These are phyloP conservation scores for Allium fistulosum DNA, from an alignment of 106 monocot genomes.

Conservation along the genomic window DNA sequence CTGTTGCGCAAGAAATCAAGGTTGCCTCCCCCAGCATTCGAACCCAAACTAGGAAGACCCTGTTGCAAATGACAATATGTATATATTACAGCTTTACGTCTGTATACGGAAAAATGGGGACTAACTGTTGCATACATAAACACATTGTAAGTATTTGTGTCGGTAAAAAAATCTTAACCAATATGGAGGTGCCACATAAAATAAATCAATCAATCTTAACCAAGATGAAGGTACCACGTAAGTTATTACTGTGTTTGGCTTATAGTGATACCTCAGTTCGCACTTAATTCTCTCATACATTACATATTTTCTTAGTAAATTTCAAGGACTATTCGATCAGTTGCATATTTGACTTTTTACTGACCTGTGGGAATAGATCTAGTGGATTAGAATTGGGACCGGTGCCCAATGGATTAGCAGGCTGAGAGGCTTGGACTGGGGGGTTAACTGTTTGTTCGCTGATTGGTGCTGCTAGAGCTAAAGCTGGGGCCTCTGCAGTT, in stretches of 20 bases:
- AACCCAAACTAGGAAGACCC: conserved; percentile 61
- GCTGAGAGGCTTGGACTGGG: conserved; percentile 26
- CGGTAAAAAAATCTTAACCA: background rate
- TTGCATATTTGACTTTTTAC: background rate
- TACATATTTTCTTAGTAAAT: too few species aligned
- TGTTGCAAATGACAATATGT: conserved; percentile 4
- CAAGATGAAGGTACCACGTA: too few species aligned
- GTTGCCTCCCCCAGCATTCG: conserved; percentile 44
- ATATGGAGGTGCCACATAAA: background rate
- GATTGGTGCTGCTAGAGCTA: conserved; percentile 21
- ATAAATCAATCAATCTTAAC: too few species aligned
- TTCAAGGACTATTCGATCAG: too few species aligned
- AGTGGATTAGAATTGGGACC: conserved; percentile 85
- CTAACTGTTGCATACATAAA: background rate
- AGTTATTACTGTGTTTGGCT: too few species aligned
- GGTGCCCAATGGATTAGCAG: conserved; percentile 32
- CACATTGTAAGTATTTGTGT: background rate
- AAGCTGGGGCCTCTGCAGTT: conserved; percentile 37
- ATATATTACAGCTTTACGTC: background rate
- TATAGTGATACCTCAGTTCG: too few species aligned
- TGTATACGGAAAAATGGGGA: too few species aligned
- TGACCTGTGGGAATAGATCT: conserved; percentile 80
- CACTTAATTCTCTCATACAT: too few species aligned
- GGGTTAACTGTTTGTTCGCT: conserved; percentile 13
- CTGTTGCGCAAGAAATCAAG: conserved; percentile 73